Evolutionary conservation across 2,329 filamentous ascomycete species (phyloP).

Genomic region (Calonectria pauciramosa): DNA sequence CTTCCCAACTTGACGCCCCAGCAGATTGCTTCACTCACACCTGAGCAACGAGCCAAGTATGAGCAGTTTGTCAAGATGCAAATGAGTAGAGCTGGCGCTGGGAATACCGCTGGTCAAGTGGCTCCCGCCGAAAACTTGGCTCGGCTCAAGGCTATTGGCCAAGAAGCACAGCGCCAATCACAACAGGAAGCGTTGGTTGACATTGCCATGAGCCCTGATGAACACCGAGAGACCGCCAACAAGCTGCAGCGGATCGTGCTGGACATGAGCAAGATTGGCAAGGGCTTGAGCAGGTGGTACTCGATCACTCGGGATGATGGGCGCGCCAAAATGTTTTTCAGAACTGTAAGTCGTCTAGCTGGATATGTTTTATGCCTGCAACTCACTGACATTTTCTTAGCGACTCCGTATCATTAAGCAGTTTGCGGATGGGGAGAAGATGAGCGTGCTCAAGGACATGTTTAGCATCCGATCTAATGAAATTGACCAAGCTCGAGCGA

Average conservation of each 20-base stretch:
- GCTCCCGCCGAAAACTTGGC: slow-evolving; percentile 42
- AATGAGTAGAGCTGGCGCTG: slow-evolving; percentile 41
- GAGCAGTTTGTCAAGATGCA: slow-evolving; percentile 54
- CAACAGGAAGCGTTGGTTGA: slow-evolving; percentile 57
- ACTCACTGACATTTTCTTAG: slow-evolving; percentile 57
- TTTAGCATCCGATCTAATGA: slow-evolving; percentile 68
- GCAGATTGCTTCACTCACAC: slow-evolving; percentile 56
- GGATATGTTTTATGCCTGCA: neutral
- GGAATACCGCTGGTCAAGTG: slow-evolving; percentile 27
- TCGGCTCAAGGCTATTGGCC: slow-evolving; percentile 52
- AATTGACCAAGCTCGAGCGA: slow-evolving; percentile 61
- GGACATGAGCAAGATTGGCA: slow-evolving; percentile 61
- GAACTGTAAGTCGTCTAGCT: slow-evolving; percentile 60
- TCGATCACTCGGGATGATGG: slow-evolving; percentile 61
- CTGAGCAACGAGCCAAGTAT: slow-evolving; percentile 61
- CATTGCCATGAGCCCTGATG: slow-evolving; percentile 61
- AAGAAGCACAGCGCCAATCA: slow-evolving; percentile 58
- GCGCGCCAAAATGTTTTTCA: slow-evolving; percentile 66
- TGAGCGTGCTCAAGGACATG: slow-evolving; percentile 59
- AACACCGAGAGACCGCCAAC: slow-evolving; percentile 58
- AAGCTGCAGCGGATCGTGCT: slow-evolving; percentile 58
- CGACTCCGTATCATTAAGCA: slow-evolving; percentile 67
- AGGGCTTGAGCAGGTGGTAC: slow-evolving; percentile 63
- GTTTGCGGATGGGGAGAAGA: slow-evolving; percentile 64
- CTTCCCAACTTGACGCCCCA: slow-evolving; percentile 46